Evolutionary conservation across 2,329 filamentous ascomycete genomes (phyloP).

Genomic region (Sporothrix mexicana): DNA sequence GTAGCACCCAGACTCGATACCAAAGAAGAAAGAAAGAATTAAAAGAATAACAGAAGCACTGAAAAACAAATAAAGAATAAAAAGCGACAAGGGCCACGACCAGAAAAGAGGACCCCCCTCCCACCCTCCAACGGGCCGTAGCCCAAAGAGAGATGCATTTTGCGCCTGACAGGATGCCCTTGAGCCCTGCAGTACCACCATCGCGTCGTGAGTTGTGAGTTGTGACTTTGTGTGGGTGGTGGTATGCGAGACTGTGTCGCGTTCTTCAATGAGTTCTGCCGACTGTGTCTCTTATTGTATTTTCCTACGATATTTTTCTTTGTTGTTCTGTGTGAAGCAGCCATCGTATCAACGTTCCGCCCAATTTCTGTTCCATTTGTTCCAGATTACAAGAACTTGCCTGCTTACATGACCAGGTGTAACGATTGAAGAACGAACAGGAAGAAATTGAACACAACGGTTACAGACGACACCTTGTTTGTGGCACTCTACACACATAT

Average conservation of each 20-base stretch:
- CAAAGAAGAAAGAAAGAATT: too few relatives aligned
- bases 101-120: conserved; percentile 16
- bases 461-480: background rate
- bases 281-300: background rate
- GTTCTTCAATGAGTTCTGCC: background rate
- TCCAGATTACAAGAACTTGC: conserved; percentile 4
- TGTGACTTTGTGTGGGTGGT: background rate
- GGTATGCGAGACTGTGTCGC: background rate
- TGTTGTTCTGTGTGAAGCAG: background rate
- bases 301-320: background rate
- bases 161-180: conserved; percentile 29
- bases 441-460: conserved; percentile 4
- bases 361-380: conserved; percentile 14
- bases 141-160: conserved; percentile 33
- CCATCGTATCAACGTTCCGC: conserved; percentile 21
- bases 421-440: background rate
- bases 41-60: too few relatives aligned
- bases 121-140: conserved; percentile 29
- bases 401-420: conserved; percentile 10
- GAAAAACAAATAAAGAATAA: too few relatives aligned
- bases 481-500: background rate
- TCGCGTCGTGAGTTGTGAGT: background rate
- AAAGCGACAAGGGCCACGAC: background rate
- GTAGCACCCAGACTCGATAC: conserved; percentile 18
- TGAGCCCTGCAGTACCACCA: conserved; percentile 20